Conservation (phyloP, 768 basidiomycete species). For the Hygrophoropsis aurantiaca region DNA sequence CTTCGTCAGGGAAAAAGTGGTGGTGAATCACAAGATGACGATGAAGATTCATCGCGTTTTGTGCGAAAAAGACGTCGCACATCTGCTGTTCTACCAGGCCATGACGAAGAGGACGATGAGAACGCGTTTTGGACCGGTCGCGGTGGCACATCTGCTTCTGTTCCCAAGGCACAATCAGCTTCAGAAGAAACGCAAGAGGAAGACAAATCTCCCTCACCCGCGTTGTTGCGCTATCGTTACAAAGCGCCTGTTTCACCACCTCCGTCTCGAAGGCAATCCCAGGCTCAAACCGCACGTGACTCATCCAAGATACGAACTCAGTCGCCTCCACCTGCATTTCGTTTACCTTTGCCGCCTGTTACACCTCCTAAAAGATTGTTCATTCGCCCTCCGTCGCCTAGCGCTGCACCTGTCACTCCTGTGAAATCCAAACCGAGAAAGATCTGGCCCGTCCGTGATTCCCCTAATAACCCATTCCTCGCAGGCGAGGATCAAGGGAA, state of each 20-base stretch:
- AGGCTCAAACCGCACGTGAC: conserved; percentile 24
- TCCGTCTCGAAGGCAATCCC: conserved; percentile 54
- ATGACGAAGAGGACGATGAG: conserved; percentile 55
- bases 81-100: conserved; percentile 30
- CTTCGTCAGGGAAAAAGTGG: conserved; percentile 17
- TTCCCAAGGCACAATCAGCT: conserved; percentile 6
- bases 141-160: conserved; percentile 24
- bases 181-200: conserved; percentile 8
- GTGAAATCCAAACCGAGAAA: conserved; percentile 36
- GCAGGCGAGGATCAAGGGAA: conserved; percentile 34
- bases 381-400: conserved; percentile 20
- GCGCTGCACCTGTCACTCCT: conserved; percentile 35
- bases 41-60: conserved; percentile 14
- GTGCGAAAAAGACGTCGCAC: conserved; percentile 41
- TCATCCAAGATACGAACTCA: conserved; percentile 20
- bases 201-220: conserved; percentile 33
- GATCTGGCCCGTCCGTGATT: conserved; percentile 49
- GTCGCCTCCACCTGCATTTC: conserved; percentile 7
- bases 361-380: conserved; percentile 24
- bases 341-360: conserved; percentile 13
- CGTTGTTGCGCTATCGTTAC: conserved; percentile 31
- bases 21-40: conserved; percentile 18
- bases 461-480: conserved; percentile 74
- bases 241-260: conserved; percentile 63
- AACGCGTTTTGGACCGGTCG: conserved; percentile 29